Conservation (phyloP, 345 rosid species). For the Aurinia saxatilis region DNA sequence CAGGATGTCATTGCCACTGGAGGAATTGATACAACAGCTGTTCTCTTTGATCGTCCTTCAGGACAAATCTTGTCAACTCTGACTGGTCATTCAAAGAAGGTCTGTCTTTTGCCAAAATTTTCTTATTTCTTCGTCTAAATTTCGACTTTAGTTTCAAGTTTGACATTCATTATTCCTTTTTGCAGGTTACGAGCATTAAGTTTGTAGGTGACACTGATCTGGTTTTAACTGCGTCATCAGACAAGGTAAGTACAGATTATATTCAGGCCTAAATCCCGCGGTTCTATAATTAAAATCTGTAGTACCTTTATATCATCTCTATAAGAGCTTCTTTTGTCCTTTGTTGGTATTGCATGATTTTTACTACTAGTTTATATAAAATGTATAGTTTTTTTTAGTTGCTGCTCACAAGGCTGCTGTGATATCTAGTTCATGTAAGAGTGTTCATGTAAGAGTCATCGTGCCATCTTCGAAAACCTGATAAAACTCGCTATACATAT, state of each 20-base stretch:
- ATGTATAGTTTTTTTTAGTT: neutral
- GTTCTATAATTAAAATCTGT: neutral
- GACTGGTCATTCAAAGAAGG: conserved; percentile 96
- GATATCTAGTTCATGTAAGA: neutral
- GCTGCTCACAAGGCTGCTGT: neutral
- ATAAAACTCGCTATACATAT: neutral
- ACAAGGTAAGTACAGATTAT: conserved; percentile 48
- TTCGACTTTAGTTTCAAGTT: conserved; percentile 35
- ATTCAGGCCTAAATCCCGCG: neutral
- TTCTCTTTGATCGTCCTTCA: conserved; percentile 76
- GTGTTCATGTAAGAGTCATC: too few relatives aligned
- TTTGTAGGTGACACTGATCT: conserved; percentile 38
- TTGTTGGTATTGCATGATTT: neutral
- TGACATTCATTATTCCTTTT: conserved; percentile 44
- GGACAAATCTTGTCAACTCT: conserved; percentile 82
- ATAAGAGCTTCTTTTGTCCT: neutral
- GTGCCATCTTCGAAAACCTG: neutral
- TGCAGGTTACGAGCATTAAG: conserved; percentile 29
- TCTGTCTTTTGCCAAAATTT: conserved; percentile 57
- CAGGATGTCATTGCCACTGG: conserved; percentile 93
- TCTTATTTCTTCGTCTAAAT: conserved; percentile 50
- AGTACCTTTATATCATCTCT: neutral
- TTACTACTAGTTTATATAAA: neutral
- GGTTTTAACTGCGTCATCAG: conserved; percentile 77
- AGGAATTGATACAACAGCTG: conserved; percentile 78